phyloP scores from a whole-genome alignment of 768 basidiomycete species.

The Jaapia argillacea region DNA sequence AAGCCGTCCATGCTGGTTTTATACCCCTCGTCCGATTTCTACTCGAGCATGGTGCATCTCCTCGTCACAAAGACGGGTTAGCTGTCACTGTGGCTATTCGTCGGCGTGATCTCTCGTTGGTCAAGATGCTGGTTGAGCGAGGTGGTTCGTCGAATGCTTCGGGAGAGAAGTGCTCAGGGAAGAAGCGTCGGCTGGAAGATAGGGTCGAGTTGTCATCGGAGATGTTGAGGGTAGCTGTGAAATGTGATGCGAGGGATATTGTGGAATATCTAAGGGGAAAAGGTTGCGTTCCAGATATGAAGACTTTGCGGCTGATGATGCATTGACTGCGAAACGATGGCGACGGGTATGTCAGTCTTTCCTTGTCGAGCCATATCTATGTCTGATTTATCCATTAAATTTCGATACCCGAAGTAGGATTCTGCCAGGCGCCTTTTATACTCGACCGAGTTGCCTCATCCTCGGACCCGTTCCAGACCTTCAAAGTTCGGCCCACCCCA shows the following conservation, averaged over 20 bases:
- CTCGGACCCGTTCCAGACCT: too few species aligned
- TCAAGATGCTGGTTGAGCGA: slow-evolving; percentile 73
- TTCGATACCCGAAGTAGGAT: too few species aligned
- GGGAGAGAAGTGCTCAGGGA: slow-evolving; percentile 17
- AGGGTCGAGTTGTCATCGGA: slow-evolving; percentile 39
- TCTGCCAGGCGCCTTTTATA: too few species aligned
- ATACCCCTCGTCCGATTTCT: slow-evolving; percentile 60
- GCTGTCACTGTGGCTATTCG: slow-evolving; percentile 70
- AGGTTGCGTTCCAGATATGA: slow-evolving; percentile 63
- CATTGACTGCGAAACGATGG: too few species aligned
- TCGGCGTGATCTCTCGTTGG: slow-evolving; percentile 53
- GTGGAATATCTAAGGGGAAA: slow-evolving; percentile 68
- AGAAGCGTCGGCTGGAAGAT: slow-evolving; percentile 50
- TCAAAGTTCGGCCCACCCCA: too few species aligned
- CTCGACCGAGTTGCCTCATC: too few species aligned
- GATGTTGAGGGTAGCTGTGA: slow-evolving; percentile 62
- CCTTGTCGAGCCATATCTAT: too few species aligned
- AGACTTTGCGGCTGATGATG: slow-evolving; percentile 26
- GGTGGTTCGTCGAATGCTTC: slow-evolving; percentile 7
- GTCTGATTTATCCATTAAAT: too few species aligned
- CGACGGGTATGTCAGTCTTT: too few species aligned
- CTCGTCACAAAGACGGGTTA: slow-evolving; percentile 46
- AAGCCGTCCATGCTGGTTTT: slow-evolving; percentile 61
- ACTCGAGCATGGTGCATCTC: slow-evolving; percentile 64
- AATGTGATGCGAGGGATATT: slow-evolving; percentile 55